Evolutionary conservation across 73 alveolate genomes (phyloP).

Genomic region (Symbiodinium natans): DNA sequence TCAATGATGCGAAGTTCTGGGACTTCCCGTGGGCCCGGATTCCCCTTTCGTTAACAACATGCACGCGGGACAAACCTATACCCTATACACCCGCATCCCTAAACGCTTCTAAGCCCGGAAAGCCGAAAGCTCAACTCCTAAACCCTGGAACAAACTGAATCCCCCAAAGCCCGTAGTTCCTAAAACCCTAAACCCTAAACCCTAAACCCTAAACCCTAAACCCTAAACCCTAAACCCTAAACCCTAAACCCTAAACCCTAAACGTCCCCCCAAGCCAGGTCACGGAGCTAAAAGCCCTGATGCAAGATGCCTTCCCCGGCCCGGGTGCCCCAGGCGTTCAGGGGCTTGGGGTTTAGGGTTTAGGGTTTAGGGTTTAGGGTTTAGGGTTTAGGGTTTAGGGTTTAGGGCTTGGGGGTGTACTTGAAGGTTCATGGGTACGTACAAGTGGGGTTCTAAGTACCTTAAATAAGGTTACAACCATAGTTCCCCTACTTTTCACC

Average conservation of each 20-base stretch:
- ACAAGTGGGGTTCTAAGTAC: neutral
- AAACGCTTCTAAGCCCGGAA: neutral
- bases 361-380: no score
- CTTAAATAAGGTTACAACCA: neutral
- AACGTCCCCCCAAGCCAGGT: neutral
- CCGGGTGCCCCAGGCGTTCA: neutral
- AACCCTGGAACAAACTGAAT: neutral
- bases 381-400: neutral
- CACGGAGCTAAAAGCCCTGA: neutral
- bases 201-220: neutral
- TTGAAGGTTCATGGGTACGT: neutral
- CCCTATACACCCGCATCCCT: neutral
- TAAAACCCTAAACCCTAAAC: neutral
- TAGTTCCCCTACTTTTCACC: no score
- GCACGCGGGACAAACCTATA: no score
- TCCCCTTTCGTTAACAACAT: no score
- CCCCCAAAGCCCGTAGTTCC: neutral
- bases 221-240: neutral
- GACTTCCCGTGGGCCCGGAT: no score
- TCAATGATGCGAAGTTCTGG: no score
- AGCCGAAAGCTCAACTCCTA: neutral
- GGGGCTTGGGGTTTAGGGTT: neutral
- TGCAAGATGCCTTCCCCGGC: slow-evolving; percentile 22
- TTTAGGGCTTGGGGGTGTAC: neutral
- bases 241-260: neutral